These are phyloP conservation scores for Piedraia hortae DNA, from an alignment of 2,329 filamentous ascomycete species.

Conservation along the genomic window DNA sequence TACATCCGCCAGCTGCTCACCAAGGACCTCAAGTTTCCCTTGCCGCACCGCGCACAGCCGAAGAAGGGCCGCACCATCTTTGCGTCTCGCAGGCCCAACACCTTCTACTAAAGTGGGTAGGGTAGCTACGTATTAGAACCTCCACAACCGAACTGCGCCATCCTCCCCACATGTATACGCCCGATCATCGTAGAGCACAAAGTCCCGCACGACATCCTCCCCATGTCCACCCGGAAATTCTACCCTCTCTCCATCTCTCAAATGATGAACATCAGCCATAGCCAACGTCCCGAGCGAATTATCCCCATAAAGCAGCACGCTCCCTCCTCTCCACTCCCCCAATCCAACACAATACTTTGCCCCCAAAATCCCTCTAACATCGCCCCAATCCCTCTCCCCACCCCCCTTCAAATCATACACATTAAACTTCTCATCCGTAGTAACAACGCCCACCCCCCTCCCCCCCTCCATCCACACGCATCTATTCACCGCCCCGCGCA, in stretches of 20 bases:
- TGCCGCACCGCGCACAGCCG: conserved; percentile 84
- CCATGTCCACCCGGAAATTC: conserved; percentile 19
- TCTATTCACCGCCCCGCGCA: conserved; percentile 45
- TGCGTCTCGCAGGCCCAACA: conserved; percentile 74
- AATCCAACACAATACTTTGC: conserved; percentile 49
- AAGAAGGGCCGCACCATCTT: conserved; percentile 70
- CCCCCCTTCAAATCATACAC: conserved; percentile 40
- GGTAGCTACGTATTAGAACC: too few species aligned
- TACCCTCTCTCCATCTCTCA: conserved; percentile 8
- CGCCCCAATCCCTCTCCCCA: conserved; percentile 32
- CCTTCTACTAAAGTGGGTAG: conserved; percentile 99
- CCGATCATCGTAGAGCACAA: conserved; percentile 14
- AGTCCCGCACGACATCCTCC: conserved; percentile 21
- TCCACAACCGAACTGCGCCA: conserved; percentile 18
- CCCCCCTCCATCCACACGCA: too few species aligned
- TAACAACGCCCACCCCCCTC: conserved; percentile 44
- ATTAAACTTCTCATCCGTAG: conserved; percentile 51
- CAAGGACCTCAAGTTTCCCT: conserved; percentile 93
- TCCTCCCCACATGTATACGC: conserved; percentile 23
- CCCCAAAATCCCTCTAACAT: conserved; percentile 34
- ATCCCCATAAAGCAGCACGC: conserved; percentile 10
- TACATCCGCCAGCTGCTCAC: conserved; percentile 97
- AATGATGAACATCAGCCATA: conserved; percentile 8
- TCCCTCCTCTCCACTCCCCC: conserved; percentile 14
- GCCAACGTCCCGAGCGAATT: conserved; percentile 8